Base-by-base conservation (phyloP, 2,329 filamentous ascomycete genomes). In the Dissoconium aciculare region DNA sequence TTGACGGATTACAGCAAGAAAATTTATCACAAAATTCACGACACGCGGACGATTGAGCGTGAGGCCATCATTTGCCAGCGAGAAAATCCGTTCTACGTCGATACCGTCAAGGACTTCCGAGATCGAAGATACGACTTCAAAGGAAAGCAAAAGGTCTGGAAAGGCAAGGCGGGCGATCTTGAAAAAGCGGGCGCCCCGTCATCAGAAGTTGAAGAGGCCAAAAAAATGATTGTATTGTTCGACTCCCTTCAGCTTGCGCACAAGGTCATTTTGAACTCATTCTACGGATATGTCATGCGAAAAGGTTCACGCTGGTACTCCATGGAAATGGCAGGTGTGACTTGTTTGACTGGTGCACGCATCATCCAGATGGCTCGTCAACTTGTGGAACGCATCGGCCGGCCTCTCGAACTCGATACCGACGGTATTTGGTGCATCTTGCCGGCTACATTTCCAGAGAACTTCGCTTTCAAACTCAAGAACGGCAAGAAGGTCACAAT, bases 351-450 rank as follows among this genome's bases (percentile, higher is more conserved):
- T 2, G 89, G 89, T 39, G 89, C 89, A 17, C 81, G 76, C 25
- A 98, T 98, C 52, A 98, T 98, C 53, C 89, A 98, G 51, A 74
- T 98, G 69, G 91, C 89, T 11, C 74, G 87, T 49, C 78, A 89
- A 46, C 69, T 98, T 2, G 87, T 98, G 3, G 89, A 98, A 52
- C 72, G 89, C 5, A 80, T 98, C 21, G 89, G 89, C 14, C 71
- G 89, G 34, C 89, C 89, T 0, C 65, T 98, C 31, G 89, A 98
- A 54, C 66, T 98, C 28, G 89, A 98, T 55, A 98, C 89, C 3
- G 89, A 98, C 52, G 89, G 91, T 70, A 98, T 98, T 48, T 98
- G 89, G 91, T 98, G 89, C 59, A 98, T 98, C 70, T 67, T 98
- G 45, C 89, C 89, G 0, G 87, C 82, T 1, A 89, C 82, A 0